Conservation (phyloP, 768 basidiomycete species). For the Tricholomella constricta region DNA sequence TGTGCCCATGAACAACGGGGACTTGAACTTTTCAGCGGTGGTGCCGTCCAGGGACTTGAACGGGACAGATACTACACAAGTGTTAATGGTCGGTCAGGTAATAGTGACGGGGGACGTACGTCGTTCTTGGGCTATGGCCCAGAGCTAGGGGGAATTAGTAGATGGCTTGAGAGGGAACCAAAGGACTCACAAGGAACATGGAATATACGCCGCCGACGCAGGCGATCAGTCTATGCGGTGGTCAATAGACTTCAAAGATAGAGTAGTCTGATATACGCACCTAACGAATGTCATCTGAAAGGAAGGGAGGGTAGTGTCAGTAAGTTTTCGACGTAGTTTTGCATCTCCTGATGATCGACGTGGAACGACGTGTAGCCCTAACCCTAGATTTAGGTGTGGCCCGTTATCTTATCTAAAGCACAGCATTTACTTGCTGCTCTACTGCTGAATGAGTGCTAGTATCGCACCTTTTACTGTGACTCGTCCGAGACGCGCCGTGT, state of each 20-base stretch:
- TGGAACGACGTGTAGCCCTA: slow-evolving; percentile 30
- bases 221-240: slow-evolving; percentile 55
- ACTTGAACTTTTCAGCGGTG: slow-evolving; percentile 75
- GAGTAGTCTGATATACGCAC: slow-evolving; percentile 2
- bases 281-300: slow-evolving; percentile 26
- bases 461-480: too few species aligned
- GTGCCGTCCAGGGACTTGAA: slow-evolving; percentile 70
- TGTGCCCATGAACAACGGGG: slow-evolving; percentile 82
- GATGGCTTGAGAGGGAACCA: neutral
- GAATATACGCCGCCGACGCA: slow-evolving; percentile 91
- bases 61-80: slow-evolving; percentile 74
- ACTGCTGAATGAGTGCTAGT: neutral
- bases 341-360: slow-evolving; percentile 15
- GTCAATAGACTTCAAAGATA: neutral
- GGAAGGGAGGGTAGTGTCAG: neutral
- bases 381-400: slow-evolving; percentile 22
- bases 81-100: neutral
- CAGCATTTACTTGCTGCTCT: too few species aligned
- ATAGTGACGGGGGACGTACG: slow-evolving; percentile 52
- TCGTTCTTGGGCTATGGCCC: slow-evolving; percentile 95
- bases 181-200: slow-evolving; percentile 76
- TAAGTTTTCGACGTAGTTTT: neutral
- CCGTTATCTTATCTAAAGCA: slow-evolving; percentile 8
- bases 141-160: slow-evolving; percentile 49
- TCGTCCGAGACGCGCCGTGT: too few species aligned